Evolutionary conservation across 306 rosid species (phyloP), one percentile per base, ranked within the genome.

Genomic region (Argentina anserina): DNA sequence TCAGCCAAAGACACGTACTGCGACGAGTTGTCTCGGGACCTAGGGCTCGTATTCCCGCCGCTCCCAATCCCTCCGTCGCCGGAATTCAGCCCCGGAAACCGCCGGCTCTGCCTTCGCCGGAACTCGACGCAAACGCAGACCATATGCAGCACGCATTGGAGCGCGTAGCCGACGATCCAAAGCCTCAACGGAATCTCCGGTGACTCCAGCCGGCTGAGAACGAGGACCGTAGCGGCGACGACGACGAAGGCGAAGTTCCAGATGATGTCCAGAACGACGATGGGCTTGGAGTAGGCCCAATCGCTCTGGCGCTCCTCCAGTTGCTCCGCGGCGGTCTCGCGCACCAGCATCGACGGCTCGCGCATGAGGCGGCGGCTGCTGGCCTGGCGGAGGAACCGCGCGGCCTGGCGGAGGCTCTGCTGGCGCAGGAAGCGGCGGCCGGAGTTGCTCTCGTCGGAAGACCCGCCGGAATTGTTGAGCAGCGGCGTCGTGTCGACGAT

Each of bases 261-360:
- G 7, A 93, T 72, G 73, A 91, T 72, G 52, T 93, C 98, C 23
- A 93, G 90, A 25, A 93, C 86, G 52, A 93, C 97, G 36, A 93
- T 87, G 9, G 98, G 98, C 77, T 87, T 93, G 18, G 98, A 93
- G 70, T 91, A 91, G 13, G 98, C 98, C 98, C 98, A 93, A 82
- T 93, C 98, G 81, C 94, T 88, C 87, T 93, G 98, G 69, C 96
- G 66, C 86, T 89, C 97, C 85, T 93, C 97, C 79, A 93, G 71
- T 66, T 93, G 98, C 82, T 91, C 98, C 40, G 98, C 98, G 17
- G 98, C 98, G 0, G 92, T 78, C 85, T 93, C 98, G 0, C 98
- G 84, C 25, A 93, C 98, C 39, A 85, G 40, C 86, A 93, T 87
- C 73, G 98, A 93, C 3, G 97, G 97, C 80, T 93, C 98, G 11